Evolutionary conservation across 192 early-diverging fungal genomes (phyloP).

Genomic region (Coemansia sp.): DNA sequence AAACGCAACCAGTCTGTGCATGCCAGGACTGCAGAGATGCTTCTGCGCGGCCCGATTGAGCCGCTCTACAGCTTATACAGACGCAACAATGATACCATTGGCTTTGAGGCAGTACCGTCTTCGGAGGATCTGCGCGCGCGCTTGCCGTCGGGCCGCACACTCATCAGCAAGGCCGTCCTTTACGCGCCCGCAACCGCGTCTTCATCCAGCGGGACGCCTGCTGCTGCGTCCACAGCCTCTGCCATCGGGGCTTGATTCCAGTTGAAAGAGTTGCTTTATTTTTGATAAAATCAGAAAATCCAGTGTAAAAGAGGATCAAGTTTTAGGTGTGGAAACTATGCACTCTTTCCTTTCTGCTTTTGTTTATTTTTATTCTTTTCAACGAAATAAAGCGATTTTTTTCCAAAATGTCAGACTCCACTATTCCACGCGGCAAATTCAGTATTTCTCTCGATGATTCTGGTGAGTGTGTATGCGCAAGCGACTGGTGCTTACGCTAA

Average conservation of each 20-base stretch:
- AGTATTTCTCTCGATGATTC: constrained; percentile 44
- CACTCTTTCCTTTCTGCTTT: too few species aligned
- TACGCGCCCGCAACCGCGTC: constrained; percentile 14
- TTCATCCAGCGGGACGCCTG: not conserved
- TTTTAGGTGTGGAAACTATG: too few species aligned
- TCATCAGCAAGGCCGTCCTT: constrained; percentile 34
- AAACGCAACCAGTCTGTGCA: constrained; percentile 45
- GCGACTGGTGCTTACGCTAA: not conserved
- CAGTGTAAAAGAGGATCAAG: too few species aligned
- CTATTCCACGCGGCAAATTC: constrained; percentile 23
- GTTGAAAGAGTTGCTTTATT: too few species aligned
- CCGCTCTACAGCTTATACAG: constrained; percentile 49
- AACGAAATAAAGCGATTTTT: not conserved
- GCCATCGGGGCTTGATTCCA: not conserved
- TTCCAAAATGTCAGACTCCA: constrained; percentile 13
- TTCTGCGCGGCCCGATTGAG: constrained; percentile 41
- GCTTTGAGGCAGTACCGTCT: constrained; percentile 49
- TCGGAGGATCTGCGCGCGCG: constrained; percentile 45
- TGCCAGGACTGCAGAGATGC: constrained; percentile 34
- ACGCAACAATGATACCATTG: constrained; percentile 55
- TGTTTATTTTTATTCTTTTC: constrained; percentile 1
- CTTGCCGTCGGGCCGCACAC: constrained; percentile 43
- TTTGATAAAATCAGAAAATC: not conserved
- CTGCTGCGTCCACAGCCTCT: not conserved
- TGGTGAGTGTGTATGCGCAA: constrained; percentile 20